Evolutionary conservation across 352 stramenopile genomes (phyloP).

Genomic region (Pythium sukuiense): DNA sequence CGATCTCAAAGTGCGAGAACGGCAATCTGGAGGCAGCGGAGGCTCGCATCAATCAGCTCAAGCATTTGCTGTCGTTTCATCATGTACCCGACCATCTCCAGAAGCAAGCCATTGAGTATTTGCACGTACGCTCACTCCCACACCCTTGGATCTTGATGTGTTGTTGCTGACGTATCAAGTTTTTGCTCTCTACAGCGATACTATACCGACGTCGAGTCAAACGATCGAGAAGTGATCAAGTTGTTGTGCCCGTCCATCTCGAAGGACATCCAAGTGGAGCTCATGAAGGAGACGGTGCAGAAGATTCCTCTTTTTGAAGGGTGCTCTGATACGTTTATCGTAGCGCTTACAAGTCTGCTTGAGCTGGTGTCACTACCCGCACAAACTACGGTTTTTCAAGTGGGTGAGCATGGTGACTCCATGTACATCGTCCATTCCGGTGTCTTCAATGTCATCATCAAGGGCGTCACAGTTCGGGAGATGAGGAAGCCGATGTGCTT

Average conservation of each 20-base stretch:
- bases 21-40: constrained; percentile 56
- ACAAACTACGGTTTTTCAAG: constrained; percentile 54
- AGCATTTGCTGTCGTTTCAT: constrained; percentile 71
- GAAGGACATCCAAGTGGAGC: constrained; percentile 73
- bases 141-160: constrained; percentile 1
- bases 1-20: constrained; percentile 78
- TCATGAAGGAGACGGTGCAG: constrained; percentile 51
- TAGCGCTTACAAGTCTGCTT: constrained; percentile 64
- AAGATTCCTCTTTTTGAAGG: constrained; percentile 58
- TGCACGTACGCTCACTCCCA: constrained; percentile 33
- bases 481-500: constrained; percentile 73
- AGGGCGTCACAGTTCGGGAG: constrained; percentile 59
- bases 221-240: constrained; percentile 69
- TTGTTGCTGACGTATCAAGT: background rate
- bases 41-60: constrained; percentile 70
- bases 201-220: constrained; percentile 70
- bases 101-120: constrained; percentile 62
- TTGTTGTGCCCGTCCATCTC: constrained; percentile 69
- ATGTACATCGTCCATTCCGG: constrained; percentile 82
- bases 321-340: constrained; percentile 55
- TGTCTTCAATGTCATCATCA: constrained; percentile 61
- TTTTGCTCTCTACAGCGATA: constrained; percentile 36
- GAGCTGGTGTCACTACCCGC: constrained; percentile 61
- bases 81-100: constrained; percentile 57
- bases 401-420: constrained; percentile 55